Base-by-base conservation (phyloP, 768 basidiomycete genomes). In the Serendipita indica region DNA sequence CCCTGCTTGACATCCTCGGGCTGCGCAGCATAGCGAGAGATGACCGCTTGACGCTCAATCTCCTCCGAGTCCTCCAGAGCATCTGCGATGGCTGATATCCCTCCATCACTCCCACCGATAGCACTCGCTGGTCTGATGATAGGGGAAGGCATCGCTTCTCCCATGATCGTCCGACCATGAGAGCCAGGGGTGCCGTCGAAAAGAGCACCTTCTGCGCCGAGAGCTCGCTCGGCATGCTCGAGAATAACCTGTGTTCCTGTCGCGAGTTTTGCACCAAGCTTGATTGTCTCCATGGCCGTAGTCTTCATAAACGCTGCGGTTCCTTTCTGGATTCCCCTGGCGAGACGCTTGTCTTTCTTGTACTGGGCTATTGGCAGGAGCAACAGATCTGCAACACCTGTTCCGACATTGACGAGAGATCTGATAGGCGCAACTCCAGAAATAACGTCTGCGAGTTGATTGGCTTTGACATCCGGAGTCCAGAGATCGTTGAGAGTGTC, bases 401-500 rank as follows among this genome's bases (percentile, higher is more conserved):
- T 90, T 12, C 96, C 96, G 57, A 98, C 92, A 63, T 98, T 97
- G 64, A 99, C 94, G 62, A 97, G 78, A 0, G 93, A 97, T 16
- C 93, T 86, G 62, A 99, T 93, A 1, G 96, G 96, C 10, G 92
- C 80, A 2, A 98, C 91, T 3, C 96, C 96, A 22, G 93, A 93
- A 57, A 99, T 88, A 54, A 99, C 89, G 63, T 98, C 94, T 14
- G 89, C 89, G 10, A 99, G 79, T 67, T 99, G 96, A 6, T 96
- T 97, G 12, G 96, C 92, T 69, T 97, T 98, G 57, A 99, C 96
- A 69, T 99, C 96, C 3, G 96, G 96, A 0, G 96, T 97, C 96
- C 96, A 99, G 25, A 98, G 74, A 66, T 98, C 94, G 64, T 98
- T 96, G n/a, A 99, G 73, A 41, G 88, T 78, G 63, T 92, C 87